A percentile compares a stretch with the other conserved stretches of the same genome.
Conservation (phyloP, 768 basidiomycete genomes). For the Mycena amicta region DNA sequence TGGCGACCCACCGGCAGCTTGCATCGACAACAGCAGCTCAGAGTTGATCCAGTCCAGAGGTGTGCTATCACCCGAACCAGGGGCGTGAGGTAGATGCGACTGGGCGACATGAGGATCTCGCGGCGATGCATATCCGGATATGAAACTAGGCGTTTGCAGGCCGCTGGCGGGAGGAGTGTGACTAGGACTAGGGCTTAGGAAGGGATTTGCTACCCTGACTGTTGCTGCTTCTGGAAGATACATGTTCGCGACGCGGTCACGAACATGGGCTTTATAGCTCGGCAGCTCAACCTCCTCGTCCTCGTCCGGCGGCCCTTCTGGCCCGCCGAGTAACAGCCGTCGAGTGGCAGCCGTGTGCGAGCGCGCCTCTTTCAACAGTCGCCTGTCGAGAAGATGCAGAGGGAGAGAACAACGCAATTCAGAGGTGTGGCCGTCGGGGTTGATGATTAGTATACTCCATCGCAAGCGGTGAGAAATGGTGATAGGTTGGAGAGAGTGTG, state of each 20-base stretch:
- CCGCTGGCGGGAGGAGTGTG: slow-evolving; percentile 30
- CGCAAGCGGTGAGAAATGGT: slow-evolving; percentile 76
- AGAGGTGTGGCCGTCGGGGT: slow-evolving; percentile 89
- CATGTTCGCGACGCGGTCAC: slow-evolving; percentile 86
- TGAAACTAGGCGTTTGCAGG: slow-evolving; percentile 15
- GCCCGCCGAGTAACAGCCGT: slow-evolving; percentile 57
- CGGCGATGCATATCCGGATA: slow-evolving; percentile 43
- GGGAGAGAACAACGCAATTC: slow-evolving; percentile 96
- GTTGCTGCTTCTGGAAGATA: slow-evolving; percentile 65
- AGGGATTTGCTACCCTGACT: slow-evolving; percentile 66
- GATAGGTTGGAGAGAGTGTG: slow-evolving; percentile 77
- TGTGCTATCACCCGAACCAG: slow-evolving; percentile 44
- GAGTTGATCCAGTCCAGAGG: slow-evolving; percentile 83
- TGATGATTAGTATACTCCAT: slow-evolving; percentile 78
- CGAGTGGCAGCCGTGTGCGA: slow-evolving; percentile 74
- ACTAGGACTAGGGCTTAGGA: slow-evolving; percentile 48
- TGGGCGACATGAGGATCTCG: slow-evolving; percentile 39
- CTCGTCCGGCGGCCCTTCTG: slow-evolving; percentile 40
- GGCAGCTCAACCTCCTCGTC: slow-evolving; percentile 80
- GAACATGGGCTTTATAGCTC: slow-evolving; percentile 85
- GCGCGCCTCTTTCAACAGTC: slow-evolving; percentile 75
- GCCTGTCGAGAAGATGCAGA: slow-evolving; percentile 76
- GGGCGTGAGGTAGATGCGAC: slow-evolving; percentile 49
- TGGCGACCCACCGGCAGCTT: slow-evolving; percentile 35
- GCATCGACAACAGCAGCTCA: slow-evolving; percentile 72